Evolutionary conservation across 2,329 filamentous ascomycete genomes (phyloP).

Genomic region (Cryphonectria nitschkei): DNA sequence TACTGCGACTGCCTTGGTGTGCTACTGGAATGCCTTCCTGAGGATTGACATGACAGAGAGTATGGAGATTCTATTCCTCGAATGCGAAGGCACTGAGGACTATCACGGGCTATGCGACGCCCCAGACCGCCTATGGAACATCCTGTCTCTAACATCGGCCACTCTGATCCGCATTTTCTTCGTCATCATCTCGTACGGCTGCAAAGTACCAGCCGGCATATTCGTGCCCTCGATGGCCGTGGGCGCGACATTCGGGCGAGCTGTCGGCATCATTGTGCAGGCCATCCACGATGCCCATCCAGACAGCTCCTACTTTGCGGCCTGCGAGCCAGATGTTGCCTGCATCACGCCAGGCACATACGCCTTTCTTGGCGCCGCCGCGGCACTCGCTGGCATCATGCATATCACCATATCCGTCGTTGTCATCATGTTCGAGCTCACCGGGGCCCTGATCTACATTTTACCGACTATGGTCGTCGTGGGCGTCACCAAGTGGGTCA

Average conservation of each 20-base stretch:
- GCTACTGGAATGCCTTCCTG: constrained; percentile 94
- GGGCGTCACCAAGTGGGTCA: constrained; percentile 91
- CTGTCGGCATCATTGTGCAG: constrained; percentile 93
- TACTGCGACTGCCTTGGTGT: constrained; percentile 83
- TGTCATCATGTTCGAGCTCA: constrained; percentile 99
- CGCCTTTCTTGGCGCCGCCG: constrained; percentile 89
- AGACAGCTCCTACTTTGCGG: constrained; percentile 79
- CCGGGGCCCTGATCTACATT: constrained; percentile 95
- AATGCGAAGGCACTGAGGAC: constrained; percentile 87
- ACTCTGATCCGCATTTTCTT: constrained; percentile 81
- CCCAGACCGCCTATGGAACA: constrained; percentile 75
- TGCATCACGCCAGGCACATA: constrained; percentile 98
- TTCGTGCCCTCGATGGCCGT: constrained; percentile 99
- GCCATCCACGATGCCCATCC: constrained; percentile 85
- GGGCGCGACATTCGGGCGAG: constrained; percentile 89
- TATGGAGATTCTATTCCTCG: constrained; percentile 96
- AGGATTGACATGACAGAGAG: constrained; percentile 99
- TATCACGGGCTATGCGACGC: constrained; percentile 88
- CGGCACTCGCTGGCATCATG: constrained; percentile 94
- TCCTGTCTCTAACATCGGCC: constrained; percentile 76
- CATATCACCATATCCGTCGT: constrained; percentile 96
- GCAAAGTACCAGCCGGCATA: constrained; percentile 96
- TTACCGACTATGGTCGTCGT: constrained; percentile 99
- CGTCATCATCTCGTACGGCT: constrained; percentile 95
- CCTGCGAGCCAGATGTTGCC: constrained; percentile 87